Base-by-base conservation (phyloP, 192 early-diverging fungal species). In the Mortierella hygrophila region DNA sequence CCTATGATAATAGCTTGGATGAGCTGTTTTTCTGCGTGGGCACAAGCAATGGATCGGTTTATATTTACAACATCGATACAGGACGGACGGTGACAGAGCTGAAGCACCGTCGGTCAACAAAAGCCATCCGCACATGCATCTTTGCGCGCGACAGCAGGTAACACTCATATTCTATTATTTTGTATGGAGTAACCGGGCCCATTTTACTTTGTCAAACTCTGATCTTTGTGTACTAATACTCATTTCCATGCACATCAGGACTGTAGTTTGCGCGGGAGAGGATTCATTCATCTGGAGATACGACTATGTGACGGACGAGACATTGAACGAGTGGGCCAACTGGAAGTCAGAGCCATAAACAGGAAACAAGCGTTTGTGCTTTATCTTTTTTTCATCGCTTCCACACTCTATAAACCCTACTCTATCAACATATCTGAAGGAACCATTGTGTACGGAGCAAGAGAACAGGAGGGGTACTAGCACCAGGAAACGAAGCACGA, bases 271-370 rank as follows among this genome's bases (percentile, higher is more conserved):
- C 63, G 93, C 92, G 38, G 94, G 95, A 55, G 95, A 95, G 55
- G 96, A 95, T 41, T 93, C 94, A 0, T 95, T 95, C 79, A 93
- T 97, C 54, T 96, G 96, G 95, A 88, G 96, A 70, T 96, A 95
- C 82, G 94, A 95, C 85, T 95, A 95, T 86, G 92, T 96, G 37
- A 92, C 93, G 46, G 93, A 96, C 79, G 94, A 93, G 65, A 94
- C 90, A 21, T 82, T 97, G 37, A 90, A 91, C 15, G 93, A 94
- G 72, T 97, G 96, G 96, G 93, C 87, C 23, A 87, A 89, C 13
- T 91, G 91, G 89, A 89, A 72, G 68, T 41, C 83, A 37, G 83
- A 85, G 26, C 70, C 70, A 52, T 83, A 76, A 32, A 32, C 3
- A 65, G 13, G 3, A n/a, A 60, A 60, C 6, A 26, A 65, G 3